Evolutionary conservation across 352 stramenopile species (phyloP).

Genomic region (Phytophthora multivora): DNA sequence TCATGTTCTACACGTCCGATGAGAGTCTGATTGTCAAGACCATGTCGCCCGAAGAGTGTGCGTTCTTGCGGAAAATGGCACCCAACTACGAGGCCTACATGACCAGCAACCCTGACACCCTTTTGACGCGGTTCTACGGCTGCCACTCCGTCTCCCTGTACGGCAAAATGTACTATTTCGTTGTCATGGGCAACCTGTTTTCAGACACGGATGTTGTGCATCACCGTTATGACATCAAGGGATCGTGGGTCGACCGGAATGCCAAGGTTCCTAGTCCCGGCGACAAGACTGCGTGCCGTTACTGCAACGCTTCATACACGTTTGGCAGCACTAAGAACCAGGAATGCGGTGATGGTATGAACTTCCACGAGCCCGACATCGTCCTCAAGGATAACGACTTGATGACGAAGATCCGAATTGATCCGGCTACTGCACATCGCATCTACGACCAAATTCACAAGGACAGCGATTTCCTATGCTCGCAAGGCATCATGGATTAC

Average conservation of each 20-base stretch:
- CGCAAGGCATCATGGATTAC: constrained; percentile 93
- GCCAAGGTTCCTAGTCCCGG: constrained; percentile 81
- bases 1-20: constrained; percentile 93
- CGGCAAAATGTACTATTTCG: constrained; percentile 92
- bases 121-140: constrained; percentile 91
- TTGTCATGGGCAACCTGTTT: constrained; percentile 94
- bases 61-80: constrained; percentile 87
- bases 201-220: constrained; percentile 86
- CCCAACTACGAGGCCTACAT: constrained; percentile 89
- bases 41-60: constrained; percentile 87
- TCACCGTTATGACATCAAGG: constrained; percentile 93
- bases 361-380: constrained; percentile 90
- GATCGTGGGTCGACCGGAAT: constrained; percentile 89
- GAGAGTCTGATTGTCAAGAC: constrained; percentile 91
- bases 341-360: constrained; percentile 84
- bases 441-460: constrained; percentile 91
- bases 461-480: constrained; percentile 89
- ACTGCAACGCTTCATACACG: constrained; percentile 89
- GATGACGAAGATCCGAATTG: constrained; percentile 90
- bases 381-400: constrained; percentile 91
- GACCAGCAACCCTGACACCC: constrained; percentile 76
- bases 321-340: constrained; percentile 87
- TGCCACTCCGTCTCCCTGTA: constrained; percentile 90
- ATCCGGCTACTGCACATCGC: constrained; percentile 70
- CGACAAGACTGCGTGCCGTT: constrained; percentile 81